Percentiles rank a stretch among this genome's conserved stretches.
Conservation (phyloP, 257 asterid genomes). For the Cordia subcordata region DNA sequence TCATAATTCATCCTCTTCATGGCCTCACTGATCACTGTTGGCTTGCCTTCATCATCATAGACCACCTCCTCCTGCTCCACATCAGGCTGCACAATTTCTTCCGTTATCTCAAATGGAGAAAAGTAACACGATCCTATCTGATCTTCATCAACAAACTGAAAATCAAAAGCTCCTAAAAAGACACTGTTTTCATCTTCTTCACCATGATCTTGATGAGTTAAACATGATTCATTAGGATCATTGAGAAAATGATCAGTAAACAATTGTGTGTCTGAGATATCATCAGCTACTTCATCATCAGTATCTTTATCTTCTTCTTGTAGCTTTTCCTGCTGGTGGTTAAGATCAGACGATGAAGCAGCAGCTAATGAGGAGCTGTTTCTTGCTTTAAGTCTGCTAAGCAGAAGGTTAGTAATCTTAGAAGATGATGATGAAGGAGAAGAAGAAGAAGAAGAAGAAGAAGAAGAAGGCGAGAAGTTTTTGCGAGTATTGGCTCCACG, state of each 20-base stretch:
- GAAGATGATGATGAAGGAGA: slow-evolving; percentile 58
- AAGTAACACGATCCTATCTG: slow-evolving; percentile 42
- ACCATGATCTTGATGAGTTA: slow-evolving; percentile 2
- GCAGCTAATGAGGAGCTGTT: slow-evolving; percentile 31
- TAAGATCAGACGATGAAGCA: slow-evolving; percentile 11
- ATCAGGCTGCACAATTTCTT: slow-evolving; percentile 34
- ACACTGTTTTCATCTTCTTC: slow-evolving; percentile 22
- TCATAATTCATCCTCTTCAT: slow-evolving; percentile 74
- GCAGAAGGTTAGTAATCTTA: slow-evolving; percentile 64
- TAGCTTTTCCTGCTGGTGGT: slow-evolving; percentile 16
- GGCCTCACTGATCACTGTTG: slow-evolving; percentile 45
- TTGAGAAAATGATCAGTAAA: slow-evolving; percentile 58
- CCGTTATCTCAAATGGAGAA: slow-evolving; percentile 62
- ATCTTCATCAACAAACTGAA: slow-evolving; percentile 68
- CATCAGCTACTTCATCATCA: slow-evolving; percentile 26
- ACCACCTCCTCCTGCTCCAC: slow-evolving; percentile 10
- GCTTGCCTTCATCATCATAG: slow-evolving; percentile 30
- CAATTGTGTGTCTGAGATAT: slow-evolving; percentile 37
- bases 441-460: slow-evolving; percentile 20
- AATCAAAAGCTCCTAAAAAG: slow-evolving; percentile 37
- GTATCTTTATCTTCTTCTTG: slow-evolving; percentile 6
- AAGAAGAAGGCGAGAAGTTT: slow-evolving; percentile 47
- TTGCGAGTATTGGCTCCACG: slow-evolving; percentile 16
- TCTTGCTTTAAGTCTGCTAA: slow-evolving; percentile 62
- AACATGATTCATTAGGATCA: slow-evolving; percentile 36